Percentiles rank a stretch among this genome's conserved stretches.
Conservation (phyloP, 129 eudicot species). For the Flaveria trinervia region DNA sequence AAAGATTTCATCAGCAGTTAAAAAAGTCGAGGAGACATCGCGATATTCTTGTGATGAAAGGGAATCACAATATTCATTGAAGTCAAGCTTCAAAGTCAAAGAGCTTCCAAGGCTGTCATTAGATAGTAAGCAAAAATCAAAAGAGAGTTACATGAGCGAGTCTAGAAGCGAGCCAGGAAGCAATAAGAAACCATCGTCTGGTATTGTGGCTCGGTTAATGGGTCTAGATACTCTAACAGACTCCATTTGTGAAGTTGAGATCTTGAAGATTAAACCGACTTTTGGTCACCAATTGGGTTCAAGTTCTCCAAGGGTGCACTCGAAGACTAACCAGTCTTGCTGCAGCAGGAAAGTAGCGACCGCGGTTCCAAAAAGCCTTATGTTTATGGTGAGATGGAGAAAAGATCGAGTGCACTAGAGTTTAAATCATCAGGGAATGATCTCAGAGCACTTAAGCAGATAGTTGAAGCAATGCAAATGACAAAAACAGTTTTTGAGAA, state of each 20-base stretch:
- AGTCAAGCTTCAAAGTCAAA: slow-evolving; percentile 49
- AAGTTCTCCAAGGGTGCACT: slow-evolving; percentile 7
- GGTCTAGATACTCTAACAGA: slow-evolving; percentile 70
- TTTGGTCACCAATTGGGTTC: slow-evolving; percentile 32
- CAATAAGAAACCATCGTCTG: slow-evolving; percentile 57
- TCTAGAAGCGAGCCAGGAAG: slow-evolving; percentile 63
- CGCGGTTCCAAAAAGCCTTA: slow-evolving; percentile 39
- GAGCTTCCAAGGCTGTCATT: slow-evolving; percentile 83
- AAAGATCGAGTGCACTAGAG: slow-evolving; percentile 66
- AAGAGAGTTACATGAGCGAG: slow-evolving; percentile 35
- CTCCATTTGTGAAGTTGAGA: slow-evolving; percentile 31
- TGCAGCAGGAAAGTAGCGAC: slow-evolving; percentile 29
- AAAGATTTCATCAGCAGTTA: slow-evolving; percentile 25
- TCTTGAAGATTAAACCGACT: slow-evolving; percentile 24
- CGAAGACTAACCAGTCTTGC: slow-evolving; percentile 6
- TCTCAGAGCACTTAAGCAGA: slow-evolving; percentile 90
- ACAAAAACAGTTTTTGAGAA: slow-evolving; percentile 43
- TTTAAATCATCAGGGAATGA: slow-evolving; percentile 81
- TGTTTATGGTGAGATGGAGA: slow-evolving; percentile 79
- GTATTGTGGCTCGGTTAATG: slow-evolving; percentile 83
- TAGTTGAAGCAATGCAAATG: slow-evolving; percentile 80
- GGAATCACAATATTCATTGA: slow-evolving; percentile 52
- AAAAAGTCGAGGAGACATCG: slow-evolving; percentile 40
- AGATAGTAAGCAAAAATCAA: slow-evolving; percentile 66
- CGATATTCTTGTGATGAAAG: slow-evolving; percentile 84